phyloP scores from a whole-genome alignment of 208 protist species.

The Acanthamoeba divionensis region DNA sequence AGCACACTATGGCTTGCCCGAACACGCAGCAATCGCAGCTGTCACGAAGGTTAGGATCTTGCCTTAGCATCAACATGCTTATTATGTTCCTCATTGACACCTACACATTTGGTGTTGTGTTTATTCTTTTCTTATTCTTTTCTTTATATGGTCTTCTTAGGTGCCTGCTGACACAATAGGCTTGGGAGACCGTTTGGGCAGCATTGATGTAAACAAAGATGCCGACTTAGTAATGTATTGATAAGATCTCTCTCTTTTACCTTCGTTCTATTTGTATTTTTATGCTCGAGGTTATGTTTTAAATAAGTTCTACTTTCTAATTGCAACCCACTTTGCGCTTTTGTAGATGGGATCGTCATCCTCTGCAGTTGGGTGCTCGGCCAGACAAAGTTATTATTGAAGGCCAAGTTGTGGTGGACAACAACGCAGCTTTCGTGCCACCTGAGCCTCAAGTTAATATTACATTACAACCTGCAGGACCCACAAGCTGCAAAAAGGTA shows the following conservation, averaged over 20 bases:
- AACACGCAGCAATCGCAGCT: no score
- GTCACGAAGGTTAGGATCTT: no score
- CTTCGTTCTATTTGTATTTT: constrained; percentile 10
- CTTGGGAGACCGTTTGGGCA: constrained; percentile 52
- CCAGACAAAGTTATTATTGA: constrained; percentile 57
- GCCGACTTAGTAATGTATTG: constrained; percentile 63
- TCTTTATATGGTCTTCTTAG: constrained; percentile 9
- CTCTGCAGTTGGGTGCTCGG: constrained; percentile 9
- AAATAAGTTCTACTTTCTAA: no score
- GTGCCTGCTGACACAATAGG: constrained; percentile 43
- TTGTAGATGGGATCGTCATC: constrained; percentile 40
- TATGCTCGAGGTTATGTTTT: no score
- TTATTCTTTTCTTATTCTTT: constrained; percentile 3
- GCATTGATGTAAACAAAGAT: constrained; percentile 37
- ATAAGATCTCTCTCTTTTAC: not conserved
- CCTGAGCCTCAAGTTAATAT: not conserved
- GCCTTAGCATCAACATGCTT: no score
- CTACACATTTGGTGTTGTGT: no score
- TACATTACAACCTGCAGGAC: not conserved
- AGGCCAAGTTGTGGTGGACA: not conserved
- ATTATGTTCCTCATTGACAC: no score
- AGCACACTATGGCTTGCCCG: constrained; percentile 65
- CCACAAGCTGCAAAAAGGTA: not conserved
- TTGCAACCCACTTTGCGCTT: not conserved
- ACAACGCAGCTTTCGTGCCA: not conserved